These are phyloP conservation scores for Lasiosphaeria miniovina DNA, from an alignment of 495 filamentous ascomycete genomes.

Conservation along the genomic window DNA sequence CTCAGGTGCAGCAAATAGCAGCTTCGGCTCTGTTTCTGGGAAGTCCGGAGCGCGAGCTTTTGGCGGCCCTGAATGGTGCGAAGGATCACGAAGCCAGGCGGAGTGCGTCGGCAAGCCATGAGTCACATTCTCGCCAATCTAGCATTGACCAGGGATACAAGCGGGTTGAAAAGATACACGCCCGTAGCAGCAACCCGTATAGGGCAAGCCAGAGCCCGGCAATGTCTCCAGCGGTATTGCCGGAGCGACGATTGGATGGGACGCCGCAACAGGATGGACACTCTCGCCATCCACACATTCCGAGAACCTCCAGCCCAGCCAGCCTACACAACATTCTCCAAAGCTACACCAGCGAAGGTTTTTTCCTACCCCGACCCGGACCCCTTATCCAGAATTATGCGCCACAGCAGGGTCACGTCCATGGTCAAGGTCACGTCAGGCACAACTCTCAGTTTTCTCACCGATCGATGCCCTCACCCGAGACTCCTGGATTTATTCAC, in stretches of 20 bases:
- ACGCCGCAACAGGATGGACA: neutral
- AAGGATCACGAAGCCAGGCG: constrained; percentile 10
- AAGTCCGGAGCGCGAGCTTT: constrained; percentile 4
- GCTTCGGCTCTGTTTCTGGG: constrained; percentile 13
- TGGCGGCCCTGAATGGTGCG: no score
- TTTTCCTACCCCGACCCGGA: neutral
- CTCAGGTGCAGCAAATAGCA: no score
- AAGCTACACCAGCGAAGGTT: neutral
- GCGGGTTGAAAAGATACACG: constrained; percentile 26
- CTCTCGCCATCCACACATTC: neutral
- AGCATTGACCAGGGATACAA: constrained; percentile 6
- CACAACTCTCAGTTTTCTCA: no score
- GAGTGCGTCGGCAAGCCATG: constrained; percentile 6
- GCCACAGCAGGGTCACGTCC: no score
- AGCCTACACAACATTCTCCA: constrained; percentile 23
- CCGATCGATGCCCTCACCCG: no score
- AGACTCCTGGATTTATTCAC: no score
- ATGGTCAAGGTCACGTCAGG: no score
- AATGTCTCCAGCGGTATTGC: constrained; percentile 10
- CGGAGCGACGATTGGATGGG: constrained; percentile 6
- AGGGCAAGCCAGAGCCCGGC: constrained; percentile 7
- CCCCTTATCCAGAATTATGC: neutral
- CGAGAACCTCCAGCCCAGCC: constrained; percentile 18
- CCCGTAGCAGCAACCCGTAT: constrained; percentile 15
- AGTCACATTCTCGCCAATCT: constrained; percentile 11